Evolutionary conservation across 768 basidiomycete genomes (phyloP).

Genomic region (Mycena leptocephala): DNA sequence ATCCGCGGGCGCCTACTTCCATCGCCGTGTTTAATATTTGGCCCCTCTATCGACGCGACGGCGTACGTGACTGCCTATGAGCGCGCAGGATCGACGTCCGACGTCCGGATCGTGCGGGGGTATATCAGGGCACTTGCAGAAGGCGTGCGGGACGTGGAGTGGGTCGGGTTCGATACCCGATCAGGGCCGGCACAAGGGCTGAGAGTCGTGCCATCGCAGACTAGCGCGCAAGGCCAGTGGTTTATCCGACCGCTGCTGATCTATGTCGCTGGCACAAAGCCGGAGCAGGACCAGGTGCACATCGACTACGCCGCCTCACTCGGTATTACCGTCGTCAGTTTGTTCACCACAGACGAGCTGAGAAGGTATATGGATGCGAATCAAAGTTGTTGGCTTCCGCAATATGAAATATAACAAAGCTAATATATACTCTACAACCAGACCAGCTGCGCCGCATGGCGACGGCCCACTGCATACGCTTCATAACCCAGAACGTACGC

Average conservation of each 20-base stretch:
- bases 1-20: conserved; percentile 1
- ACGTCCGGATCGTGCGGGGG: not conserved
- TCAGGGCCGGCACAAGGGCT: not conserved
- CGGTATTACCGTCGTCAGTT: conserved; percentile 21
- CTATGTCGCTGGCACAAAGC: conserved; percentile 14
- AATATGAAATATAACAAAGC: too few species aligned
- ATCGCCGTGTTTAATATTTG: conserved; percentile 21
- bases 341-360: conserved; percentile 6
- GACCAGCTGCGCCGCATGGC: conserved; percentile 5
- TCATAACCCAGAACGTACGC: conserved; percentile 26
- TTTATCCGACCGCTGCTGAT: conserved; percentile 4
- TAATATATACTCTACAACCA: too few species aligned
- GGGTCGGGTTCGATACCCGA: conserved; percentile 20
- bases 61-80: conserved; percentile 4
- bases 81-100: conserved; percentile 23
- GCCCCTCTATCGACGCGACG: conserved; percentile 11
- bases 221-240: not conserved
- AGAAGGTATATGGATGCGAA: not conserved
- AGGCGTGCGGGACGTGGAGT: conserved; percentile 18
- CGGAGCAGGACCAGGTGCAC: conserved; percentile 17
- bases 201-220: not conserved
- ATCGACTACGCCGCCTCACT: conserved; percentile 8
- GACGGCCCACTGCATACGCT: conserved; percentile 15
- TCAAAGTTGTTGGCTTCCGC: too few species aligned
- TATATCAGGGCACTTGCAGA: conserved; percentile 25